Evolutionary conservation across 768 basidiomycete genomes (phyloP).

Genomic region (Rhodocollybia butyracea): DNA sequence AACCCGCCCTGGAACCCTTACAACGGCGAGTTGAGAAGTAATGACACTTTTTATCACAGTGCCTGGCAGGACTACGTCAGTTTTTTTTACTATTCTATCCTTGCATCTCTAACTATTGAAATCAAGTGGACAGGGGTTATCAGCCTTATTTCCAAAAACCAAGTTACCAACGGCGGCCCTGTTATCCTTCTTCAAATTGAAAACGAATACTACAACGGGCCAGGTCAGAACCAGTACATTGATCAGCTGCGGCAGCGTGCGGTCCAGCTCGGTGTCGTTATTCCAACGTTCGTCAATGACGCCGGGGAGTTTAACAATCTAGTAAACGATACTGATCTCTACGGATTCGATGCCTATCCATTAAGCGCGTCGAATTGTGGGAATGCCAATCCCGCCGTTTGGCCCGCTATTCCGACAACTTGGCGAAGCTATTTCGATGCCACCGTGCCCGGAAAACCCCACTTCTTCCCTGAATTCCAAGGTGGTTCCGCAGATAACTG

Average conservation of each 20-base stretch:
- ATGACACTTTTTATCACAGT: background rate
- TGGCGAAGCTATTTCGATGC: too few species aligned
- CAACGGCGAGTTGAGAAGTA: background rate
- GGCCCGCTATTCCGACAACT: too few species aligned
- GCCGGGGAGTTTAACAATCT: conserved; percentile 54
- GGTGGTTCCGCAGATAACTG: too few species aligned
- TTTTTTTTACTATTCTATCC: conserved; percentile 39
- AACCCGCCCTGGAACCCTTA: too few species aligned
- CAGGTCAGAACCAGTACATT: too few species aligned
- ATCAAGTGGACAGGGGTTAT: conserved; percentile 52
- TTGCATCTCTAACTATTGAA: conserved; percentile 46
- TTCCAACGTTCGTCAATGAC: conserved; percentile 76
- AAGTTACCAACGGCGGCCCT: conserved; percentile 52
- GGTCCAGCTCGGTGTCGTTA: conserved; percentile 56
- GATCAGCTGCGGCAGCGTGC: too few species aligned
- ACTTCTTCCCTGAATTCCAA: too few species aligned
- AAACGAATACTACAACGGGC: too few species aligned
- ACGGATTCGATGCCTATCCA: conserved; percentile 10
- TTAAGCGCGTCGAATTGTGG: background rate
- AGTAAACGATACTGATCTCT: conserved; percentile 57
- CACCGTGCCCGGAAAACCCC: too few species aligned
- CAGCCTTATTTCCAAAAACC: conserved; percentile 49
- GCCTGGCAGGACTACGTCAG: background rate
- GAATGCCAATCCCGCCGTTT: too few species aligned
- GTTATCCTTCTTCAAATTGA: conserved; percentile 39